A percentile compares a stretch with the other conserved stretches of the same genome.
These are phyloP conservation scores for Xanthoparmelia taractica DNA, from an alignment of 495 filamentous ascomycete species.

Conservation along the genomic window DNA sequence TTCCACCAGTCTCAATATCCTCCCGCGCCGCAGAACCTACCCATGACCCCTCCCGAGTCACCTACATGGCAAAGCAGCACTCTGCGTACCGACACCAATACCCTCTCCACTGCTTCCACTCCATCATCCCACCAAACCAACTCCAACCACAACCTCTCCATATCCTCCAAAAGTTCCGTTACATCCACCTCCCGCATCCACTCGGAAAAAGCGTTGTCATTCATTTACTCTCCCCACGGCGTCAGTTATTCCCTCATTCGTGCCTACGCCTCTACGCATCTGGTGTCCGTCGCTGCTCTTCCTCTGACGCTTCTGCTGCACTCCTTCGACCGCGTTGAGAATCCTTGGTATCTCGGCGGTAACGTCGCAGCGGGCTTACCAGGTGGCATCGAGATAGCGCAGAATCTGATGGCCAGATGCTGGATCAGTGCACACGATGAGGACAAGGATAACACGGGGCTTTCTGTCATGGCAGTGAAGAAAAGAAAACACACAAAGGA, in stretches of 20 bases:
- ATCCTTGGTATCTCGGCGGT: slow-evolving; percentile 60
- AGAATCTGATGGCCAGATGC: slow-evolving; percentile 41
- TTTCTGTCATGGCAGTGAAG: slow-evolving; percentile 42
- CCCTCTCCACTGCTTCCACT: slow-evolving; percentile 12
- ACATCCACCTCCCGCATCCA: slow-evolving; percentile 28
- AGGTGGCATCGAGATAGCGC: slow-evolving; percentile 50
- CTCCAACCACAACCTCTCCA: slow-evolving; percentile 18
- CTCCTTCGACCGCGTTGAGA: slow-evolving; percentile 50
- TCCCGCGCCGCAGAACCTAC: slow-evolving; percentile 7
- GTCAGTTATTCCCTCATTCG: slow-evolving; percentile 41
- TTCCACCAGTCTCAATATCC: slow-evolving; percentile 11
- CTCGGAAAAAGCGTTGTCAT: slow-evolving; percentile 38
- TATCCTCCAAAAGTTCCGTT: slow-evolving; percentile 18
- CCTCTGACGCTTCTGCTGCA: slow-evolving; percentile 58
- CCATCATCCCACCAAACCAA: slow-evolving; percentile 13
- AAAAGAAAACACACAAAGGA: slow-evolving; percentile 66
- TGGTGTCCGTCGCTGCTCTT: slow-evolving; percentile 48
- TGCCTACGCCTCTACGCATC: slow-evolving; percentile 49
- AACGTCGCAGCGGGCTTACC: slow-evolving; percentile 51
- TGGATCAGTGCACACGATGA: slow-evolving; percentile 65
- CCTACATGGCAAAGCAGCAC: slow-evolving; percentile 16
- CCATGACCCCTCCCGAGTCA: slow-evolving; percentile 26
- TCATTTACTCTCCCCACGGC: slow-evolving; percentile 58
- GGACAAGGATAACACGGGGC: slow-evolving; percentile 50
- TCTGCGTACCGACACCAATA: slow-evolving; percentile 12